Evolutionary conservation across 163 green algal species (phyloP).

Genomic region (Chlorella variabilis): DNA sequence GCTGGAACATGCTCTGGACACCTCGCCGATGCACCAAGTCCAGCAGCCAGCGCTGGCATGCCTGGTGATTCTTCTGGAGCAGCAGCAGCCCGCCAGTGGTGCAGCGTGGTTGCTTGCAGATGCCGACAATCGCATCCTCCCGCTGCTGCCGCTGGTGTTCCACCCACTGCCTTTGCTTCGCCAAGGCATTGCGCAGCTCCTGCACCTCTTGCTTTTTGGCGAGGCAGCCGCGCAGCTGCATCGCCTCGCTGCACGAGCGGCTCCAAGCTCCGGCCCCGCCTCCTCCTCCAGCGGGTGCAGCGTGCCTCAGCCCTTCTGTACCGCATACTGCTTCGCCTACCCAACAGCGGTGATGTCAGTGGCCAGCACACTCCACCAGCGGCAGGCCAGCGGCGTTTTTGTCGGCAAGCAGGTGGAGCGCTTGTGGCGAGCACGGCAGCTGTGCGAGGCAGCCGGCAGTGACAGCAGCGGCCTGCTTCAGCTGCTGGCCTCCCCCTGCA

Average conservation of each 20-base stretch:
- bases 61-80: neutral
- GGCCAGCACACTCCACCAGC: neutral
- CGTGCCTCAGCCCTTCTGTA: slow-evolving; percentile 19
- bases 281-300: neutral
- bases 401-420: slow-evolving; percentile 1
- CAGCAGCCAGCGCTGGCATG: slow-evolving; percentile 15
- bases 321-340: neutral
- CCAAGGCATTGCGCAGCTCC: neutral
- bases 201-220: slow-evolving; percentile 12
- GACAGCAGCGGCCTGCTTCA: neutral
- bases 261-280: no score
- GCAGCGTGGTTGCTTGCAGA: slow-evolving; percentile 17
- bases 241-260: neutral
- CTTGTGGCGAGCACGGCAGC: slow-evolving; percentile 8
- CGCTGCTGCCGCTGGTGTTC: slow-evolving; percentile 21
- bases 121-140: neutral
- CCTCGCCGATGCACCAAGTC: neutral
- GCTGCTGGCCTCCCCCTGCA: neutral
- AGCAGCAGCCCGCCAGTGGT: neutral
- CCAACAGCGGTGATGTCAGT: neutral
- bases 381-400: slow-evolving; percentile 3
- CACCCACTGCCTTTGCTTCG: neutral
- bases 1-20: neutral
- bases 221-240: neutral
- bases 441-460: neutral